These are phyloP conservation scores for Ceratocystis cacaofunesta DNA, from an alignment of 2,329 filamentous ascomycete genomes.

Conservation along the genomic window DNA sequence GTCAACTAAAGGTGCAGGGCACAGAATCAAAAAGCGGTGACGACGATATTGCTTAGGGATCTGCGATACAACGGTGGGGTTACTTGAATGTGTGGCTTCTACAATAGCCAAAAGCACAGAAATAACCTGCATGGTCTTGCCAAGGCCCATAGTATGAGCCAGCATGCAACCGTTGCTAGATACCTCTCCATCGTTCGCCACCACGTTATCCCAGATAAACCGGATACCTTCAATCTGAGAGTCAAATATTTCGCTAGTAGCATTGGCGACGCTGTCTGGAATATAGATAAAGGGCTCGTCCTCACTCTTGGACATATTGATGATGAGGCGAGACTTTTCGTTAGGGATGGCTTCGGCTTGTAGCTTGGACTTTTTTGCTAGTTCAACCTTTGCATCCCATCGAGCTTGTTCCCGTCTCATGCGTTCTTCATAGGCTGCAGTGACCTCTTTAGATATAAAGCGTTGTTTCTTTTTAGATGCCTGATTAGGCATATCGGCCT, in stretches of 20 bases:
- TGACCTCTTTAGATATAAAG: constrained; percentile 33
- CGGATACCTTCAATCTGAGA: constrained; percentile 71
- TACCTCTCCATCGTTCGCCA: constrained; percentile 34
- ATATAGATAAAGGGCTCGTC: constrained; percentile 49
- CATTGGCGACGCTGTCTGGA: constrained; percentile 42
- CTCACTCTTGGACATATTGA: constrained; percentile 52
- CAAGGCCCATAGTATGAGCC: constrained; percentile 81
- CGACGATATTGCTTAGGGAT: constrained; percentile 50
- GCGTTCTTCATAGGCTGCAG: constrained; percentile 39
- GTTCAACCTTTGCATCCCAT: constrained; percentile 38
- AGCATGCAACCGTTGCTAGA: constrained; percentile 59
- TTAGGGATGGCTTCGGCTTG: constrained; percentile 33
- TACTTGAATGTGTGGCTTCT: constrained; percentile 45
- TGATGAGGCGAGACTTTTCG: constrained; percentile 37
- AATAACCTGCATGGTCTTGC: constrained; percentile 86
- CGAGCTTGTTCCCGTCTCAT: constrained; percentile 38
- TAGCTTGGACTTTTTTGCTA: constrained; percentile 17
- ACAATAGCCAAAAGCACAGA: constrained; percentile 64
- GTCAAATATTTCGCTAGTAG: constrained; percentile 44
- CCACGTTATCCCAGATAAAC: constrained; percentile 79
- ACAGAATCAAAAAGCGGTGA: constrained; percentile 56
- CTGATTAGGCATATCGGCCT: not conserved
- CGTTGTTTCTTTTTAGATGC: constrained; percentile 20
- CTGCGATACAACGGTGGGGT: constrained; percentile 44
- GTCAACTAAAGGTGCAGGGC: constrained; percentile 56